Base-by-base conservation (phyloP, 2,329 filamentous ascomycete genomes). In the Fusarium ambrosium region DNA sequence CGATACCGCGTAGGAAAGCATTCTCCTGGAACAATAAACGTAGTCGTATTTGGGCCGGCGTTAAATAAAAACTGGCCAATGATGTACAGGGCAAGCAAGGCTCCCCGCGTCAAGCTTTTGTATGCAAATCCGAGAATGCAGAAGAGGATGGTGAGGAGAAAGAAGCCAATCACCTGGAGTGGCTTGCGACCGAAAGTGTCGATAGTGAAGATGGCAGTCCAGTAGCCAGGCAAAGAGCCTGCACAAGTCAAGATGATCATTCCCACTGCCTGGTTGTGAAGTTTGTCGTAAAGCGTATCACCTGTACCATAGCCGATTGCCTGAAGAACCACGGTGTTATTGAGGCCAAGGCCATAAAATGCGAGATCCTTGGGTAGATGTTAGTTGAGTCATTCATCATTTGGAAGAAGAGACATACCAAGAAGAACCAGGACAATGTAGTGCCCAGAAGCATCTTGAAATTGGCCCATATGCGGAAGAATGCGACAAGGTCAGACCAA, bases 381-480 rank as follows among this genome's bases (percentile, higher is more conserved):
- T 79, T 62, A 79, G 73, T 48, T 6, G 3, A 22, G 5, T 24
- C 3, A 16, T 18, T 1, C 9, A 1, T 3, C 9, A 34, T 2
- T 1, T 20, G 7, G 27, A 66, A 2, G 16, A 6, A 27, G 7
- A 14, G 10, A 66, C 85, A 55, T 77, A 88, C 87, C 62, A 96
- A 86, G 77, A 95, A 92, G 84, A 96, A 95, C 94, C 94, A 96
- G 0, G 93, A 95, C 58, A 93, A 85, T 1, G 93, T 93, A 16
- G 94, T 96, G 37, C 93, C 94, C 55, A 95, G 83, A 1, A 96
- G 88, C 48, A 94, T 86, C 82, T 92, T 93, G 59, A 90, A 87
- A 76, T 95, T 91, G 78, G 87, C 89, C 90, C 93, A 92, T 79
- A 92, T 87, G 11, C 86, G 82, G 80, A 94, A 95, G 82, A 95